Percentiles rank a stretch among this genome's conserved stretches.
Conservation (phyloP, 805 yeast genomes). For the Teunomyces tritomae region DNA sequence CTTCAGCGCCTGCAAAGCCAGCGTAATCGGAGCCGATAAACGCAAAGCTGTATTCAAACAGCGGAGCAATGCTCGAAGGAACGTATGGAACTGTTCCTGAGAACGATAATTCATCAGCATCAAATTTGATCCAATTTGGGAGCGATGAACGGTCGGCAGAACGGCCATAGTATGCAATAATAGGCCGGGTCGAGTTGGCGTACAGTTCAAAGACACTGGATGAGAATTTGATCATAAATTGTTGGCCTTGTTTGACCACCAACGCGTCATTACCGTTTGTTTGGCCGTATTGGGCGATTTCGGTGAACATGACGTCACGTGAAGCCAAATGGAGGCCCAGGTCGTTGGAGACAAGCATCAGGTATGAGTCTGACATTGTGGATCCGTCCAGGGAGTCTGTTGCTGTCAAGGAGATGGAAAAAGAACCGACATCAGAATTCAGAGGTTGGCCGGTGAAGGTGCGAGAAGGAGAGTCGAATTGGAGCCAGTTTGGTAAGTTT, state of each 20-base stretch:
- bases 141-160: conserved; percentile 81
- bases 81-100: conserved; percentile 87
- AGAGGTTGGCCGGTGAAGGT: conserved; percentile 70
- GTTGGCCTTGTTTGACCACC: conserved; percentile 67
- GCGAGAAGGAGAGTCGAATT: conserved; percentile 60
- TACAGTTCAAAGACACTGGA: conserved; percentile 52
- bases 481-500: conserved; percentile 74
- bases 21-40: conserved; percentile 76
- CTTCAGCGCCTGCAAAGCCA: conserved; percentile 71
- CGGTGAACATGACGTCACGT: conserved; percentile 44
- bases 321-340: conserved; percentile 52
- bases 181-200: conserved; percentile 43
- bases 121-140: conserved; percentile 86
- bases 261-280: conserved; percentile 77
- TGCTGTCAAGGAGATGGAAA: conserved; percentile 57
- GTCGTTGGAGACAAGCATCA: conserved; percentile 57
- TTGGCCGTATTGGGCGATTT: conserved; percentile 61
- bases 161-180: conserved; percentile 74
- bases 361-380: conserved; percentile 45
- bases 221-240: conserved; percentile 65
- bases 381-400: conserved; percentile 54
- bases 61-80: conserved; percentile 86
- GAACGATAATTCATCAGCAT: conserved; percentile 60
- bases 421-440: conserved; percentile 41
- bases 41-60: conserved; percentile 62